Base-by-base conservation (phyloP, 179 eudicot genomes). In the Amaranthus tricolor region DNA sequence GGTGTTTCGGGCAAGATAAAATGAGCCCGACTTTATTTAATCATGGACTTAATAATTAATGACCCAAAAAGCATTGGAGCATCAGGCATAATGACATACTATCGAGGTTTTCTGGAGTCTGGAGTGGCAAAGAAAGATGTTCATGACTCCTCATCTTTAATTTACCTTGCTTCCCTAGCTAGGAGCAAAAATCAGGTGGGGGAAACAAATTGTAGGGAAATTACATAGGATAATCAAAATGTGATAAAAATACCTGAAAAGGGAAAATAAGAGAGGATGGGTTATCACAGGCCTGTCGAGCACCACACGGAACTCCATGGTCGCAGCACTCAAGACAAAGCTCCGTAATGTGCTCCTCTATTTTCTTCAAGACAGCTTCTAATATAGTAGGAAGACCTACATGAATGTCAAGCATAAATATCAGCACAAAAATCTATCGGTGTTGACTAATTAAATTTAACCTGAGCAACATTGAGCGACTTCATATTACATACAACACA, bases 291-390 rank as follows among this genome's bases (percentile, higher is more conserved):
- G 89, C 89, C 76, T 87, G 97, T 63, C 95, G 90, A 84, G 98
- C 97, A 83, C 89, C 88, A 84, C 98, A 94, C 31, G 97, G 94
- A 69, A 92, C 62, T 31, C 98, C 98, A 73, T 76, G 86, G 85
- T 94, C 98, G 81, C 93, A 94, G 87, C 98, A 94, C 61, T 92
- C 80, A 4, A 94, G 97, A 78, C 98, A 94, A 65, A 90, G 87
- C 73, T 94, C 98, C 31, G 91, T 88, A 59, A 94, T 94, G 81
- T 94, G 98, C 85, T 90, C 89, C 79, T 82, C 81, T 60, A 94
- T 92, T 89, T 88, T 94, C 81, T 84, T 87, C 71, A 88, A 83
- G 21, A 92, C 87, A 9, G 93, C 84, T 81, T 94, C 96, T 24
- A 92, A 80, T 83, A 87, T 89, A 65, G 84, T 85, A 4, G 98